Base-by-base conservation (phyloP, 495 filamentous ascomycete species). In the Jackrogersella multiformis region DNA sequence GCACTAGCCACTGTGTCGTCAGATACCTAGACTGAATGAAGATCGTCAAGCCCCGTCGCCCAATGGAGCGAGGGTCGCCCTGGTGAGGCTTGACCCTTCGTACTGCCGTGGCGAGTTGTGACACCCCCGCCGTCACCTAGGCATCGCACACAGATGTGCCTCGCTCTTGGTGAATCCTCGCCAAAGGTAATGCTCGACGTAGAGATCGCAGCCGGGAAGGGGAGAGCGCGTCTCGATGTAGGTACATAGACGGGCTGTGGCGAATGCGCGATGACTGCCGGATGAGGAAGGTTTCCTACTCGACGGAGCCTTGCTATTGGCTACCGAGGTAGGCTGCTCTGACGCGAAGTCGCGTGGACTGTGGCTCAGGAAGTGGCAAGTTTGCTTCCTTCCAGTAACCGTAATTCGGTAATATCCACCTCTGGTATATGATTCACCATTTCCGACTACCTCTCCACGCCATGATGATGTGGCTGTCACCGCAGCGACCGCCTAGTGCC, bases 231-330 rank as follows among this genome's bases (percentile, higher is more conserved):
- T 18, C 9, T 20, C 26, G 24, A 15, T 52, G 52, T n/a, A n/a
- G n/a, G n/a, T 62, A 68, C 64, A 39, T 68, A 10, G 64, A 18
- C 16, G 7, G 1, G 15, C 24, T 57, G 58, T 63, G 68, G 68
- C 68, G 63, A 64, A 23, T 67, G 58, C 57, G 57, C n/a, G 55
- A 60, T 5, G 68, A 67, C 68, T 71, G 59, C 68, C 68, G 57
- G 62, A 71, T 55, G 61, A 61, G 68, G 68, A 71, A 71, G 54
- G 58, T 71, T 63, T 64, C 32, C 48, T 58, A 1, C 57, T 26
- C 15, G 53, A 71, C 59, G 53, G 30, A 15, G 38, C 18, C 28
- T 9, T 59, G 6, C 51, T 58, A 71, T 71, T 71, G 68, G 68
- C 63, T 67, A 16, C 38, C 24, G 34, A 21, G 12, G 2, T 21